Evolutionary conservation across 345 rosid species (phyloP).

Genomic region (Euclidium syriacum): DNA sequence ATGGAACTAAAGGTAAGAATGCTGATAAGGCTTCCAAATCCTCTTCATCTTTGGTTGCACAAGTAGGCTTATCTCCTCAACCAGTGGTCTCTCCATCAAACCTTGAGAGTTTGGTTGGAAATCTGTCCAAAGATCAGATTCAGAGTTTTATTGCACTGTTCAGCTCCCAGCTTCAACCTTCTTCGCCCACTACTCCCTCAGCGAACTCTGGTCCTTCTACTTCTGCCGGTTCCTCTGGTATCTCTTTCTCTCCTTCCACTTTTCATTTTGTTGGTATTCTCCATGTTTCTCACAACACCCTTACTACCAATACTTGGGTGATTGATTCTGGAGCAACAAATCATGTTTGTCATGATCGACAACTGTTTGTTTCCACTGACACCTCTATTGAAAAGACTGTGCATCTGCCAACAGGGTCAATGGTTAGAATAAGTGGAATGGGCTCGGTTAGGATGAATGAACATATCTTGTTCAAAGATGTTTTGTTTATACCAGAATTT

Average conservation of each 20-base stretch:
- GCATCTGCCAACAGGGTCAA: not conserved
- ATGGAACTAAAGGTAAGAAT: too few relatives aligned
- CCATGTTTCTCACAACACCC: too few relatives aligned
- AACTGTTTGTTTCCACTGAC: not conserved
- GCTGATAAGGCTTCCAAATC: too few relatives aligned
- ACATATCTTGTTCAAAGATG: not conserved
- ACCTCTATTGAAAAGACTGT: not conserved
- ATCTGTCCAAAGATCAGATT: not conserved
- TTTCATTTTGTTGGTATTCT: not conserved
- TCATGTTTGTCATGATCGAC: not conserved
- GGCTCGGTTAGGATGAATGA: not conserved
- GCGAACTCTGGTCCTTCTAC: not conserved
- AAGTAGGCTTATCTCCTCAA: too few relatives aligned
- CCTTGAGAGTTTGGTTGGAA: too few relatives aligned
- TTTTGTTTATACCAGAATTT: not conserved
- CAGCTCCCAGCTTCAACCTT: not conserved
- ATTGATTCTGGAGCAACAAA: not conserved
- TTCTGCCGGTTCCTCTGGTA: not conserved
- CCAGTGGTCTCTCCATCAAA: too few relatives aligned
- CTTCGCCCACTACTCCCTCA: not conserved
- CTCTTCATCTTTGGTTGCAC: too few relatives aligned
- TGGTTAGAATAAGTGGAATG: not conserved
- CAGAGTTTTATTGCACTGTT: not conserved
- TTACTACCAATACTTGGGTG: too few relatives aligned
- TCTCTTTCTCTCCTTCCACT: not conserved